Evolutionary conservation across 495 filamentous ascomycete species (phyloP).

Genomic region (Cercophora scortea): DNA sequence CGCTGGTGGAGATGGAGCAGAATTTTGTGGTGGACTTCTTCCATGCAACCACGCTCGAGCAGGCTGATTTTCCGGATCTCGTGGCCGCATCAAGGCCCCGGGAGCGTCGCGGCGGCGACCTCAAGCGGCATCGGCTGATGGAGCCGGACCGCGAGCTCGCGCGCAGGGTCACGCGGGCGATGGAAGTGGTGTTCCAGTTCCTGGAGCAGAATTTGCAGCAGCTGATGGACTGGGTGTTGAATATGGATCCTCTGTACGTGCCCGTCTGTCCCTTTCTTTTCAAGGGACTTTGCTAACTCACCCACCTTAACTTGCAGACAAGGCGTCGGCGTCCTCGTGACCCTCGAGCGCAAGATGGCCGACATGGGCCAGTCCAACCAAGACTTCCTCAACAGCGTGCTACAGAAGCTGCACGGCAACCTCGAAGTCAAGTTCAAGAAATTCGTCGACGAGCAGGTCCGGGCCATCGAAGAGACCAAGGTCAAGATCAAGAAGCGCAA

Average conservation of each 20-base stretch:
- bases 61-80: slow-evolving; percentile 72
- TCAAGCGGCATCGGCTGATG: slow-evolving; percentile 62
- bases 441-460: slow-evolving; percentile 90
- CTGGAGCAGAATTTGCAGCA: slow-evolving; percentile 71
- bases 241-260: slow-evolving; percentile 70
- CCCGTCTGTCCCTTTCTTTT: neutral
- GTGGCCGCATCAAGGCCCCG: slow-evolving; percentile 58
- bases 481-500: slow-evolving; percentile 98
- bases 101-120: slow-evolving; percentile 57
- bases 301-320: slow-evolving; percentile 42
- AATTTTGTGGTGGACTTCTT: slow-evolving; percentile 94
- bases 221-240: slow-evolving; percentile 76
- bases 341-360: slow-evolving; percentile 67
- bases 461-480: slow-evolving; percentile 96
- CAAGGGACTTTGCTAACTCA: slow-evolving; percentile 7
- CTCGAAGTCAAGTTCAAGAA: slow-evolving; percentile 72
- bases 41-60: slow-evolving; percentile 71
- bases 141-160: slow-evolving; percentile 81
- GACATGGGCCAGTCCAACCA: slow-evolving; percentile 83
- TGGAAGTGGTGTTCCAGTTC: slow-evolving; percentile 81
- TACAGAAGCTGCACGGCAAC: slow-evolving; percentile 72
- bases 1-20: slow-evolving; percentile 80
- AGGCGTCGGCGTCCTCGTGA: slow-evolving; percentile 77
- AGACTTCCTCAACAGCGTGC: slow-evolving; percentile 72
- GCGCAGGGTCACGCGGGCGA: slow-evolving; percentile 66